Evolutionary conservation across 2,329 filamentous ascomycete species (phyloP), one percentile per base, ranked within the genome.

Genomic region (Zymoseptoria ardabiliae): DNA sequence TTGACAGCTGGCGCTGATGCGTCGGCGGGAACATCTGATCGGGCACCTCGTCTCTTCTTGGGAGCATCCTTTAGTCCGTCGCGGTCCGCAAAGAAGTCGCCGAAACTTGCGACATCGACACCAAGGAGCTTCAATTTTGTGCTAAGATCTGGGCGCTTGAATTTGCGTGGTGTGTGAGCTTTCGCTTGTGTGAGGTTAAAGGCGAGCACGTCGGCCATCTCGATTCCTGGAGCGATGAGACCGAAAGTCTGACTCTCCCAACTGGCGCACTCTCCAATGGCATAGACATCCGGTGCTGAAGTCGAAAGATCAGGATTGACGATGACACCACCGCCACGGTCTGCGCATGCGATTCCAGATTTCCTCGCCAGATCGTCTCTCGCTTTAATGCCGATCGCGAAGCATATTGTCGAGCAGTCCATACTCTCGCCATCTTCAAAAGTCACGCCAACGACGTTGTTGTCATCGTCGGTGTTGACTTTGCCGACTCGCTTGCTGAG

Each of bases 21-120:
- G 35, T 45, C 35, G 3, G 35, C n/a, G 2, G 35, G 13, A 45
- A 13, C 17, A 5, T 45, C 35, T 7, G 35, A 45, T n/a, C 17
- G 21, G 75, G 10, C 76, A 53, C 8, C 79, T 55, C 74, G 71
- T 51, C 76, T 75, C 61, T 81, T 82, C 2, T 81, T 79, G 0
- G 90, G 91, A n/a, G 93, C 77, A 53, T 85, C 81, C 63, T 87
- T 88, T 0, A 90, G 90, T 0, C 91, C 91, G 70, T 96, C 89
- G 28, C 89, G 80, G 68, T 96, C 91, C 0, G 91, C 91, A 65
- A 96, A 96, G 78, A 92, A 96, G 71, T 96, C 92, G 0, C 92
- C 91, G 70, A 96, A 96, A 69, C 89, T 94, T 19, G 92, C 92
- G 4, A 96, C 92, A 65, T 96, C 90, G 8, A 96, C 90, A 0